Conservation (phyloP, 441 rosid species). For the Omphalea diandra region DNA sequence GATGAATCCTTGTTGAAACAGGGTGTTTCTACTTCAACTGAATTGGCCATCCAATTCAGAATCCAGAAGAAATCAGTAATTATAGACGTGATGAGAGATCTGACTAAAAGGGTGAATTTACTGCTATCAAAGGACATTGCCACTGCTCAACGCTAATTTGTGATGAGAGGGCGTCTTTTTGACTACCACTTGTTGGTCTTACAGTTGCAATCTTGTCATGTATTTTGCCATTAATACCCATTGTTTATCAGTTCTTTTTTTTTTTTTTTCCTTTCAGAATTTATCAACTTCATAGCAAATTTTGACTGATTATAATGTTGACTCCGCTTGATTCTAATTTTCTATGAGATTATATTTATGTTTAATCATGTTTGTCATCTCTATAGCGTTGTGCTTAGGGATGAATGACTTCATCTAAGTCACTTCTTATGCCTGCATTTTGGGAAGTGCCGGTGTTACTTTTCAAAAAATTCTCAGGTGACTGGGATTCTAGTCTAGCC, state of each 20-base stretch:
- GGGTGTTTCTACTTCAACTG: conserved; percentile 53
- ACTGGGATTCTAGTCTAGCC: too few species aligned
- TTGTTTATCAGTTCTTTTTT: neutral
- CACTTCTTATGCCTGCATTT: too few species aligned
- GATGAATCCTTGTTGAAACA: conserved; percentile 58
- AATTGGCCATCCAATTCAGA: conserved; percentile 59
- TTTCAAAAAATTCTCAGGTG: too few species aligned
- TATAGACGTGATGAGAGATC: conserved; percentile 65
- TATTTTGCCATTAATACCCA: neutral
- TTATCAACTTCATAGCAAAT: conserved; percentile 5
- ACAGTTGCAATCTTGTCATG: neutral
- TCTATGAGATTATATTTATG: too few species aligned
- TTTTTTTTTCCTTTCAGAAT: neutral
- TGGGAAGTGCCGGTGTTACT: too few species aligned
- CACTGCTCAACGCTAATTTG: conserved; percentile 38
- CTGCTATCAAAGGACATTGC: conserved; percentile 41
- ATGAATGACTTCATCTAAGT: too few species aligned
- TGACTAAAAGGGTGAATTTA: conserved; percentile 51
- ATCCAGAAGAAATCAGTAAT: conserved; percentile 75
- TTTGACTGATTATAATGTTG: conserved; percentile 11
- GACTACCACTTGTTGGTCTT: neutral
- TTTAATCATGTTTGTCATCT: too few species aligned
- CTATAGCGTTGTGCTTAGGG: too few species aligned
- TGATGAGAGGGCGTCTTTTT: conserved; percentile 22
- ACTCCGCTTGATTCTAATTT: neutral